phyloP scores from a whole-genome alignment of 345 rosid species.

The Odontarrhena argentea region DNA sequence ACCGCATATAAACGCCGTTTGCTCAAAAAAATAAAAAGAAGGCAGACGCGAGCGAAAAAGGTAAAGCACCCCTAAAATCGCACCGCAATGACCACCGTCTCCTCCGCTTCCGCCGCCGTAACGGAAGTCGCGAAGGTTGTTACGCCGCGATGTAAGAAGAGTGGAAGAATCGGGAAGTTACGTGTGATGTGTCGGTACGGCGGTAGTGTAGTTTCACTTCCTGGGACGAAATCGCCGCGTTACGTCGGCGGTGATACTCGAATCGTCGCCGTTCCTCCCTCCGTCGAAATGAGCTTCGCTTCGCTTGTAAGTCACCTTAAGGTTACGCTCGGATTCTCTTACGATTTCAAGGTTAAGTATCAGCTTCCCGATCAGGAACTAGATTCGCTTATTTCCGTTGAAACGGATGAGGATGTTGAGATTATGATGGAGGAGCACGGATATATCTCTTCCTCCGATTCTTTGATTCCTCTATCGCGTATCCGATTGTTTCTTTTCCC shows the following conservation, averaged over 20 bases:
- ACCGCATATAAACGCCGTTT: constrained; percentile 37
- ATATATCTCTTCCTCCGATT: constrained; percentile 37
- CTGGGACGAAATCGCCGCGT: constrained; percentile 55
- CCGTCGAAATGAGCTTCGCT: constrained; percentile 31
- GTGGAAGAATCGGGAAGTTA: constrained; percentile 43
- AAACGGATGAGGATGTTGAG: constrained; percentile 64
- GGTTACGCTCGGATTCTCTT: constrained; percentile 40
- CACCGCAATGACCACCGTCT: constrained; percentile 38
- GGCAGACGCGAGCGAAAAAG: background rate
- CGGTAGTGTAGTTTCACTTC: constrained; percentile 59
- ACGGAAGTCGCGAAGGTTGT: constrained; percentile 28
- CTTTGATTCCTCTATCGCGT: constrained; percentile 38
- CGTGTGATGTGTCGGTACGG: constrained; percentile 89
- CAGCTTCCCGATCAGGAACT: constrained; percentile 71
- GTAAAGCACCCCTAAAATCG: constrained; percentile 12
- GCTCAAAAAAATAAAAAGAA: background rate
- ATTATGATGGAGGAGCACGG: constrained; percentile 70
- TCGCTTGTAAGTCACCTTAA: constrained; percentile 47
- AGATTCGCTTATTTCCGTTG: constrained; percentile 61
- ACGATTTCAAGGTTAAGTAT: constrained; percentile 52
- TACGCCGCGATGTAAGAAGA: constrained; percentile 1
- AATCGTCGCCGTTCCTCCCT: constrained; percentile 45
- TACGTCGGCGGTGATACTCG: constrained; percentile 69
- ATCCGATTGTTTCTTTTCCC: constrained; percentile 60
- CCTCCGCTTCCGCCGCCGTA: constrained; percentile 29